These are phyloP conservation scores for Lactifluus volemus DNA, from an alignment of 768 basidiomycete species.

Conservation along the genomic window DNA sequence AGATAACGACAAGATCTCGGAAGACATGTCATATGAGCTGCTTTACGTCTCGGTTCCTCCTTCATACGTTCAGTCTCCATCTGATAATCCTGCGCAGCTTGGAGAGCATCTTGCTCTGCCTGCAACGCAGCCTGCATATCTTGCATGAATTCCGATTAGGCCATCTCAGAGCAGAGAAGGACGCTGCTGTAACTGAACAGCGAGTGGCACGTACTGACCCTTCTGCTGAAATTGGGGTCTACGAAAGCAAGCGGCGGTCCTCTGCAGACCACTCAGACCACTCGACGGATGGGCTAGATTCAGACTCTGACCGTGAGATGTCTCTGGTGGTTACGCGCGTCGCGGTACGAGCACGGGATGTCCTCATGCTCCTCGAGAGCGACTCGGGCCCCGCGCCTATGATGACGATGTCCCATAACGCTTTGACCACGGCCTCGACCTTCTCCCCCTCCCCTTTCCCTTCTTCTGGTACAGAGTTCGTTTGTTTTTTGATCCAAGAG, in stretches of 20 bases:
- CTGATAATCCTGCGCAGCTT: conserved; percentile 62
- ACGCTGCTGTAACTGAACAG: conserved; percentile 64
- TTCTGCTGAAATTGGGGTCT: conserved; percentile 38
- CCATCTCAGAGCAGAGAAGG: conserved; percentile 58
- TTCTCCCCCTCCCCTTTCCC: conserved; percentile 31
- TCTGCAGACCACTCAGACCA: no score
- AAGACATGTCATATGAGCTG: conserved; percentile 68
- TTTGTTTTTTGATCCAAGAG: conserved; percentile 24
- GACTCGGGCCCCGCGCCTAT: conserved; percentile 30
- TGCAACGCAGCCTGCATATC: conserved; percentile 54
- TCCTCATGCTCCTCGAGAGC: conserved; percentile 19
- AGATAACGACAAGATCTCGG: background rate
- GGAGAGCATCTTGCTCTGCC: conserved; percentile 59
- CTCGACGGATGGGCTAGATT: no score
- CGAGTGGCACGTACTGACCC: conserved; percentile 48
- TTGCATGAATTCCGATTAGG: conserved; percentile 57
- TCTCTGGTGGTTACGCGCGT: conserved; percentile 15
- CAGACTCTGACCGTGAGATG: no score
- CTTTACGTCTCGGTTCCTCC: conserved; percentile 69
- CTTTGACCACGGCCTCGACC: conserved; percentile 19
- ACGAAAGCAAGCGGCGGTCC: conserved; percentile 4
- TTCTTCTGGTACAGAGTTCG: conserved; percentile 13
- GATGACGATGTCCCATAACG: conserved; percentile 29
- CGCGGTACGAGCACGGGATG: conserved; percentile 30
- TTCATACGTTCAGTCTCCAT: conserved; percentile 85